Evolutionary conservation across 2,329 filamentous ascomycete genomes (phyloP), one percentile per base, ranked within the genome.

Genomic region (Lasiodiplodia hormozganensis): DNA sequence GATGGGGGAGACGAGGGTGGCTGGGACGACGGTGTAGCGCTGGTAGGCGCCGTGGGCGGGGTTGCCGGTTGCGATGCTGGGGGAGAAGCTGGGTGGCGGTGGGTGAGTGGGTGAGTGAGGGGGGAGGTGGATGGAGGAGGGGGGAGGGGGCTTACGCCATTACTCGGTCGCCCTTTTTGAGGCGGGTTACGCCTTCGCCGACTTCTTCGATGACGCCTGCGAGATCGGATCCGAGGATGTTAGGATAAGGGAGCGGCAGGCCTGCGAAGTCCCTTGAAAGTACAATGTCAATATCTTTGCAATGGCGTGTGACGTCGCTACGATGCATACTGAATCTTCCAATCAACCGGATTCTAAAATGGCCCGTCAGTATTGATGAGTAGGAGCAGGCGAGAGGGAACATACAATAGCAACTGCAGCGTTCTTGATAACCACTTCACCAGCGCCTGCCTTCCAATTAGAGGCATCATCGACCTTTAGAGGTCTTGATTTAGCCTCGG

Each of bases 171-270:
- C 65, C 65, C n/a, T 60, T 60, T 11, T 52, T 6, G 10, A 67
- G 43, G 11, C 54, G 65, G 8, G 65, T 62, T 7, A 67, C 65
- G 28, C 43, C 65, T n/a, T 36, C 40, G 51, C 79, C 79, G 21
- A 80, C 75, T 54, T 76, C 78, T 28, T 73, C 69, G 25, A 81
- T 72, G 65, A 76, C 75, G 21, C 80, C 80, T 25, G 79, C 78
- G n/a, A 79, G 70, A 62, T 82, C 80, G 52, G 66, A 71, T 34
- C 79, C 80, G 10, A 81, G 70, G 28, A 81, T 72, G 28, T 72
- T 72, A 2, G 79, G 79, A 70, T 74, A 82, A 0, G 18, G 71
- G 38, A 38, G 21, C 0, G 53, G 36, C 0, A 40, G 12, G 11
- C 11, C 12, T 1, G 65, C 28, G 8, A 28, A 36, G 14, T 52